Evolutionary conservation across 495 filamentous ascomycete species (phyloP), one percentile per base, ranked within the genome.

Genomic region (Pyronema omphalodes): DNA sequence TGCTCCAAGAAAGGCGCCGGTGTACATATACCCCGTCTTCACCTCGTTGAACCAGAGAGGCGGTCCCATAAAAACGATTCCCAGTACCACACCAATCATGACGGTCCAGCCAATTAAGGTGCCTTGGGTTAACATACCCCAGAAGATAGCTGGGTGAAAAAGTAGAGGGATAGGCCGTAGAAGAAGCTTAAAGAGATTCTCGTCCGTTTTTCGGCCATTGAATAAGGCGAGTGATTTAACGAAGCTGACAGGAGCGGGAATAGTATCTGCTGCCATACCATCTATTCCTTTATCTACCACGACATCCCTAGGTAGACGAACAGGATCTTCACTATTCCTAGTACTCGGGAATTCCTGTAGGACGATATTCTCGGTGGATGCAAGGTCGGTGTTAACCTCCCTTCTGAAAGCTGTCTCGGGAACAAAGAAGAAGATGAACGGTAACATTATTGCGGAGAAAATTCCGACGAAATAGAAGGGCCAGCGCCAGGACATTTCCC

Each of bases 21-120:
- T 80, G 67, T 94, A 95, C 51, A 91, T 76, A 60, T 95, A 95
- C 9, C 88, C 88, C 1, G 82, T 84, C 54, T 88, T 65, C 23
- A 84, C 82, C 66, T 93, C 85, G 56, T 74, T 69, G 70, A 89
- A 94, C 73, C 76, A 88, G 23, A 88, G 72, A 0, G 88, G 88
- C 3, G 82, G 78, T 7, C 78, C 76, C 19, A 88, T 71, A 68
- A 93, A 89, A 53, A 94, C 80, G 51, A 78, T 80, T 7, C 84
- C 87, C 19, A 94, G 69, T 52, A 91, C 78, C 23, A 94, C 83
- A 46, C 88, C 88, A 51, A 95, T 91, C 62, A 95, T 81, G 7
- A 94, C 88, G 3, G 86, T 88, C 88, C 88, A 95, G 55, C 88
- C 88, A 57, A 95, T 93, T 55, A 94, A 73, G 1, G 84, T 77